Evolutionary conservation across 225 moss, liverwort and hornwort genomes (phyloP).

Genomic region (Pseudoscleropodium purum): DNA sequence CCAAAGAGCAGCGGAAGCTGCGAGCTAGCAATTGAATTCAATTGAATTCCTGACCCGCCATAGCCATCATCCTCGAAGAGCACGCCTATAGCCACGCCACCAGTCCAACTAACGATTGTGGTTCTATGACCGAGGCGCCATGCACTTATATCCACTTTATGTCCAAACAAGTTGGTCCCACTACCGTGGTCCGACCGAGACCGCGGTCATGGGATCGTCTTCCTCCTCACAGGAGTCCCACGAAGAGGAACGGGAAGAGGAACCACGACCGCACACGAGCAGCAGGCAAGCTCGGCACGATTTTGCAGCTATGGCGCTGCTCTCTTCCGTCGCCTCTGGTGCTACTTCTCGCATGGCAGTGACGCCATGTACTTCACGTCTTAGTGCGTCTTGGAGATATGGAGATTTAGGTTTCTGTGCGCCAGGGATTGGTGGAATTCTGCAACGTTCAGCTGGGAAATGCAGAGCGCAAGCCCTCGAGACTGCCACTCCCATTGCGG

Average conservation of each 20-base stretch:
- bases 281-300: background rate
- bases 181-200: background rate
- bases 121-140: background rate
- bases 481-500: background rate
- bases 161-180: too few species aligned
- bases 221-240: background rate
- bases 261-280: constrained; percentile 7
- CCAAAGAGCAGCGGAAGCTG: background rate
- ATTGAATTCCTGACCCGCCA: background rate
- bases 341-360: constrained; percentile 1
- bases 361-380: background rate
- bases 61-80: background rate
- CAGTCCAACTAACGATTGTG: background rate
- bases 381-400: background rate
- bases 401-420: background rate
- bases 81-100: background rate
- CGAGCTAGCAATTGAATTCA: background rate
- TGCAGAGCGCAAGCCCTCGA: constrained; percentile 15
- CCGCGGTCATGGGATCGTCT: background rate
- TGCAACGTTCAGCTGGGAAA: background rate
- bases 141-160: background rate
- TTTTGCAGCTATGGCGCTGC: constrained; percentile 26
- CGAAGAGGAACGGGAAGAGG: background rate
- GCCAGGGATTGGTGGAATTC: background rate
- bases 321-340: constrained; percentile 5